Evolutionary conservation across 2,329 filamentous ascomycete genomes (phyloP).

Genomic region (Trichoderma asperellum): DNA sequence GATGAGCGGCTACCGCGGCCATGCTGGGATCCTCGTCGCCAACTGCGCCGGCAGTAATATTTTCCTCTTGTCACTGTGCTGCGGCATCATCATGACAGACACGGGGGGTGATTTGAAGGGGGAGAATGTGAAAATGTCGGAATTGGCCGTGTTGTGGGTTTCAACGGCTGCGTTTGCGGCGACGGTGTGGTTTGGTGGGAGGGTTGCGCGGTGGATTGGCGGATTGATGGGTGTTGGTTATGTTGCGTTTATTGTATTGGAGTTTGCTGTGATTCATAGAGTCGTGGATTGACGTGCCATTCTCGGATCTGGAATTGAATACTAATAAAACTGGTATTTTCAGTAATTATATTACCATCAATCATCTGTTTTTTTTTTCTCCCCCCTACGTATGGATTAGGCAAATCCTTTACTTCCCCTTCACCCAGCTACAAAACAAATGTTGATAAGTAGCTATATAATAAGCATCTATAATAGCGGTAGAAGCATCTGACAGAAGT

Average conservation of each 20-base stretch:
- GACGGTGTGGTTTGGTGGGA: slow-evolving; percentile 5
- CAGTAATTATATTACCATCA: too few relatives aligned
- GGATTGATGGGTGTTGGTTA: background rate
- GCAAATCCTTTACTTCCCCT: too few relatives aligned
- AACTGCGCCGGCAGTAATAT: slow-evolving; percentile 60
- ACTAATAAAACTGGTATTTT: too few relatives aligned
- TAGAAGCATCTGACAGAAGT: too few relatives aligned
- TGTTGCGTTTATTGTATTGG: slow-evolving; percentile 31
- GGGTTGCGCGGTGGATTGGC: background rate
- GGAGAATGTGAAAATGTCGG: background rate
- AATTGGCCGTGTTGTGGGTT: background rate
- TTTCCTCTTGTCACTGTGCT: slow-evolving; percentile 56
- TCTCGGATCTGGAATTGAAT: too few relatives aligned
- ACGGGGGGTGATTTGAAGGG: background rate
- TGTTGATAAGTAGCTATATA: too few relatives aligned
- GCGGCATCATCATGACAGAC: slow-evolving; percentile 41
- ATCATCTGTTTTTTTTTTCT: too few relatives aligned
- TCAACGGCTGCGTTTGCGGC: background rate
- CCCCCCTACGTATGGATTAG: too few relatives aligned
- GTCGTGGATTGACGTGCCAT: too few relatives aligned
- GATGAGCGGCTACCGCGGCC: slow-evolving; percentile 51
- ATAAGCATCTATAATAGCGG: too few relatives aligned
- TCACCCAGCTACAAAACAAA: too few relatives aligned
- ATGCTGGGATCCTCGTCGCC: slow-evolving; percentile 55
- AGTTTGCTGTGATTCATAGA: background rate